These are phyloP conservation scores for Sporobolomyces phaffii DNA, from an alignment of 768 basidiomycete species.

Conservation along the genomic window DNA sequence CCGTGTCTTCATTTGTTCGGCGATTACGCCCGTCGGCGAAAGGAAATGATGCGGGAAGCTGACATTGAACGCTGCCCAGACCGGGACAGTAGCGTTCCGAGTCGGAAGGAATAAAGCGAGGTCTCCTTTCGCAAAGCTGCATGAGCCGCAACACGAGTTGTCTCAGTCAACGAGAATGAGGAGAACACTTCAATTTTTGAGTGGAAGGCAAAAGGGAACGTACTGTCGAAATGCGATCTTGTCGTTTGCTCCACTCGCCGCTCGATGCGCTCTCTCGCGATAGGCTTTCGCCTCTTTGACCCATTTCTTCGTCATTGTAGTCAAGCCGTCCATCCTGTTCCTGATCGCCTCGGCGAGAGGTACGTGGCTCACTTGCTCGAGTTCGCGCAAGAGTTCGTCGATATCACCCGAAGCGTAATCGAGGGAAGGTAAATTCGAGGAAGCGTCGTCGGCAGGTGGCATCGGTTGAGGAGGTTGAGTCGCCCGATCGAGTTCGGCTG, in stretches of 20 bases:
- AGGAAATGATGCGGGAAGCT: constrained; percentile 98
- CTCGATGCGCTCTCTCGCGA: constrained; percentile 64
- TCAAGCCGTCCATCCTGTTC: constrained; percentile 56
- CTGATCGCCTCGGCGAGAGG: constrained; percentile 73
- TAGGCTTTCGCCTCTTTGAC: constrained; percentile 96
- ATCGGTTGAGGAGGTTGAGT: constrained; percentile 3
- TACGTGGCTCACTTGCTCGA: constrained; percentile 64
- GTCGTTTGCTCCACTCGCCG: constrained; percentile 53
- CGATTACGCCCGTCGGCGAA: constrained; percentile 74
- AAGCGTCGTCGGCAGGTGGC: neutral
- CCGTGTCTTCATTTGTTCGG: constrained; percentile 78
- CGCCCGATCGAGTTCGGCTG: constrained; percentile 18
- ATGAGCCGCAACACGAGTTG: no score
- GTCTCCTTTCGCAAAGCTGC: constrained; percentile 78
- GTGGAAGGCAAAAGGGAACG: neutral
- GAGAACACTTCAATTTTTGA: no score
- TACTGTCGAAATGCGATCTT: constrained; percentile 88
- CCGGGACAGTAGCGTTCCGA: constrained; percentile 81
- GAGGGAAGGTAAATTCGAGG: neutral
- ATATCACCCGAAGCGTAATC: constrained; percentile 30
- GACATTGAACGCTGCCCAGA: constrained; percentile 98
- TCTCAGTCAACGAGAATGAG: no score
- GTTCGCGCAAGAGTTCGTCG: constrained; percentile 23
- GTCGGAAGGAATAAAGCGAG: constrained; percentile 93
- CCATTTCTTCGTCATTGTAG: constrained; percentile 75